These are phyloP conservation scores for Cladophialophora exuberans DNA, from an alignment of 2,329 filamentous ascomycete genomes.

Conservation along the genomic window DNA sequence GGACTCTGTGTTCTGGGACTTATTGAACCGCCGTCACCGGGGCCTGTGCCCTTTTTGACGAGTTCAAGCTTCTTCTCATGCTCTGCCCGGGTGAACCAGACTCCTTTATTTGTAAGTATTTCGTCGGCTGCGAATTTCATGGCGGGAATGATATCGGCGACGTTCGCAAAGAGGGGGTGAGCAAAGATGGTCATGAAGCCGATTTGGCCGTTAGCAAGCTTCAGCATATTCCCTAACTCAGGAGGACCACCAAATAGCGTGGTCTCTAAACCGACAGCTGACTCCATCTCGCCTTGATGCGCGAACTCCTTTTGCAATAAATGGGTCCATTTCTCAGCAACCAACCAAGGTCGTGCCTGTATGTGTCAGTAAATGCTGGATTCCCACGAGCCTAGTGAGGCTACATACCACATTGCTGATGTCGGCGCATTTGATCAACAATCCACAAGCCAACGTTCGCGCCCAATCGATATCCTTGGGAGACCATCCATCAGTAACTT, in stretches of 20 bases:
- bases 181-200: constrained; percentile 98
- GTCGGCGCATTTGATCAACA: constrained; percentile 97
- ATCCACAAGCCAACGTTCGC: constrained; percentile 78
- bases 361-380: constrained; percentile 10
- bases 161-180: constrained; percentile 84
- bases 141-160: constrained; percentile 81
- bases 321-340: constrained; percentile 85
- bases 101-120: constrained; percentile 72
- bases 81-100: constrained; percentile 71
- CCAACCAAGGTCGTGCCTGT: constrained; percentile 80
- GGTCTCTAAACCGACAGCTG: constrained; percentile 81
- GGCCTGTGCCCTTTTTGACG: constrained; percentile 41
- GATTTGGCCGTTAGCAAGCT: constrained; percentile 84
- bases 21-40: constrained; percentile 28
- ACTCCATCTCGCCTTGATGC: constrained; percentile 89
- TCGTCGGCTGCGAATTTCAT: constrained; percentile 85
- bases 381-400: not conserved
- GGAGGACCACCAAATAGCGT: constrained; percentile 79
- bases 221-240: constrained; percentile 79
- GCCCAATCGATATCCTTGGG: constrained; percentile 75
- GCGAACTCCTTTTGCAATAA: constrained; percentile 96
- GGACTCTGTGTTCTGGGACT: constrained; percentile 33
- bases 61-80: constrained; percentile 60
- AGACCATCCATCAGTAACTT: constrained; percentile 72
- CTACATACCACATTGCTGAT: constrained; percentile 95